These are phyloP conservation scores for Penicillium sp. DNA, from an alignment of 2,329 filamentous ascomycete genomes.

Conservation along the genomic window DNA sequence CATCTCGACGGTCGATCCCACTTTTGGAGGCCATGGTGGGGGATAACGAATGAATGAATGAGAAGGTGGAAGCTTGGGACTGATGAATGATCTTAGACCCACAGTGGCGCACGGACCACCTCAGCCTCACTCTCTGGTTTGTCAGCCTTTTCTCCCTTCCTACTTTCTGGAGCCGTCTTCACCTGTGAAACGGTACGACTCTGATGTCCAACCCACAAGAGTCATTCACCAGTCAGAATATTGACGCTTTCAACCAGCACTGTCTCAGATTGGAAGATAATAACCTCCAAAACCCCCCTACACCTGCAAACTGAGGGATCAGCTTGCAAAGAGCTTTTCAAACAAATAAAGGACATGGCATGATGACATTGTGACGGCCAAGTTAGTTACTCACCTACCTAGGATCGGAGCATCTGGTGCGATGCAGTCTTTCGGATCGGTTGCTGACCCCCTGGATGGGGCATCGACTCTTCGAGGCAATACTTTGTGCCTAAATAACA, in stretches of 20 bases:
- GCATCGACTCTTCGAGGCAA: slow-evolving; percentile 84
- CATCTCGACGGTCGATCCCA: slow-evolving; percentile 39
- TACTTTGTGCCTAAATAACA: slow-evolving; percentile 63
- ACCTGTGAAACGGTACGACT: neutral
- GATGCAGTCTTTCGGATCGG: slow-evolving; percentile 59
- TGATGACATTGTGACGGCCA: neutral
- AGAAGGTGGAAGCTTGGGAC: slow-evolving; percentile 8
- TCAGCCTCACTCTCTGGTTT: neutral
- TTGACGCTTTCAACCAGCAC: slow-evolving; percentile 72
- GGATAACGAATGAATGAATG: slow-evolving; percentile 9
- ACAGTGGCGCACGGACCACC: slow-evolving; percentile 25
- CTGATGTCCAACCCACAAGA: slow-evolving; percentile 9
- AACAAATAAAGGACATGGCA: slow-evolving; percentile 64
- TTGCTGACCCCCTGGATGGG: slow-evolving; percentile 66
- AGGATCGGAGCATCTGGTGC: too few relatives aligned
- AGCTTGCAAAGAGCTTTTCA: slow-evolving; percentile 86
- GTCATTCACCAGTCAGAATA: slow-evolving; percentile 46
- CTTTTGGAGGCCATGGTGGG: slow-evolving; percentile 27
- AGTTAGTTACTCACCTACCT: neutral
- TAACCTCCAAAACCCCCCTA: slow-evolving; percentile 71
- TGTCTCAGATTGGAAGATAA: slow-evolving; percentile 73
- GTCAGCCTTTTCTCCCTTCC: neutral
- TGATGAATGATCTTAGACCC: slow-evolving; percentile 2
- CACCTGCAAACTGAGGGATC: slow-evolving; percentile 91
- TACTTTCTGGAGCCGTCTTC: neutral